These are phyloP conservation scores for Ceratocystis albifundus DNA, from an alignment of 2,329 filamentous ascomycete genomes.

Conservation along the genomic window DNA sequence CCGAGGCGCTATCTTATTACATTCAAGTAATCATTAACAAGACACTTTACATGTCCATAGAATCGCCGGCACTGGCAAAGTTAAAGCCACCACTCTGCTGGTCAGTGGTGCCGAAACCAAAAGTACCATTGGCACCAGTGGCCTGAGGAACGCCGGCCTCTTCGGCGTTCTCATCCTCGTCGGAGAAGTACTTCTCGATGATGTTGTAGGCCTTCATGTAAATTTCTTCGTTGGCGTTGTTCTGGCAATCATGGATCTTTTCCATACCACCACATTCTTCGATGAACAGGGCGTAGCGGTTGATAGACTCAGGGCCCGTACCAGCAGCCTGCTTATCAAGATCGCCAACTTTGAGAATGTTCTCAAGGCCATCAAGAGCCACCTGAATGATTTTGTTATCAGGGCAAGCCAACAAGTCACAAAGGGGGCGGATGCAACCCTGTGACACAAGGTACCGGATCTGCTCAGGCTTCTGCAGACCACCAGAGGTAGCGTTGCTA, in stretches of 20 bases:
- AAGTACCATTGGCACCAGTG: constrained; percentile 58
- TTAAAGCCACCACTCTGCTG: constrained; percentile 76
- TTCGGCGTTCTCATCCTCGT: constrained; percentile 89
- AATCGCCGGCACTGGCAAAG: constrained; percentile 64
- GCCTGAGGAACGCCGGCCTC: constrained; percentile 58
- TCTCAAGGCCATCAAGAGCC: constrained; percentile 92
- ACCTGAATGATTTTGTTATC: constrained; percentile 99
- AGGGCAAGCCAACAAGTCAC: constrained; percentile 86
- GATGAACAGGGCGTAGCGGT: constrained; percentile 94
- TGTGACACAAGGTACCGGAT: constrained; percentile 88
- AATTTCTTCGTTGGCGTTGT: constrained; percentile 99
- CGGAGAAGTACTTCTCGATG: constrained; percentile 99
- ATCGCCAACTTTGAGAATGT: constrained; percentile 98
- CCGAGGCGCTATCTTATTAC: background rate
- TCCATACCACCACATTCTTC: constrained; percentile 99
- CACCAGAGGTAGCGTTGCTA: constrained; percentile 93
- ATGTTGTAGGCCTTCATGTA: constrained; percentile 99
- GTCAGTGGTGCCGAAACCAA: constrained; percentile 62
- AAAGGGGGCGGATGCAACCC: constrained; percentile 94
- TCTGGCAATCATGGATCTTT: constrained; percentile 99
- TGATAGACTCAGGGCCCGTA: constrained; percentile 66
- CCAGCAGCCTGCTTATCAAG: constrained; percentile 89
- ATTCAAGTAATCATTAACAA: background rate
- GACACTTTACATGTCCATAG: constrained; percentile 51
- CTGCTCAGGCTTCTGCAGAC: constrained; percentile 96